Evolutionary conservation across 345 rosid species (phyloP).

Genomic region (Eucalyptus melliodora): DNA sequence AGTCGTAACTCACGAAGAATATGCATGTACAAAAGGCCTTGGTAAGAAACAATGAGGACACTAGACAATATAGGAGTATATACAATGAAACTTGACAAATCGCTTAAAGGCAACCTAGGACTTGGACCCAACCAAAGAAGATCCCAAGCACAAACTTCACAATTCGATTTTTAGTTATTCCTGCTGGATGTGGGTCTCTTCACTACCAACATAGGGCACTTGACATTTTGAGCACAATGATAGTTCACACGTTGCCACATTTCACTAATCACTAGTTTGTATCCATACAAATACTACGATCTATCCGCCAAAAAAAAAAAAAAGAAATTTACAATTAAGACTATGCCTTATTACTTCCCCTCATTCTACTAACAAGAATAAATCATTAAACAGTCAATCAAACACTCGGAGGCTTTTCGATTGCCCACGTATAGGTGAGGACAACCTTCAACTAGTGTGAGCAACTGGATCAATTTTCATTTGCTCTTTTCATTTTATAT

Average conservation of each 20-base stretch:
- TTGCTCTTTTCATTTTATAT: no score
- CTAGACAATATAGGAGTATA: not conserved
- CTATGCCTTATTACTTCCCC: not conserved
- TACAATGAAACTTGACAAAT: not conserved
- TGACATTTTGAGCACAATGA: slow-evolving; percentile 39
- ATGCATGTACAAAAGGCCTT: fast-evolving
- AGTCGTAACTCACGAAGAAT: not conserved
- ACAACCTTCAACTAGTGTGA: not conserved
- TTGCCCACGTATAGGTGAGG: not conserved
- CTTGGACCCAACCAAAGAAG: not conserved
- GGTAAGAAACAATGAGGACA: not conserved
- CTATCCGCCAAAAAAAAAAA: fast-evolving
- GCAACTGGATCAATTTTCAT: fast-evolving
- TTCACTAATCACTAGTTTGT: not conserved
- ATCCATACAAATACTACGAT: not conserved
- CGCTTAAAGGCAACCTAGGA: not conserved
- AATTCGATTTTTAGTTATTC: not conserved
- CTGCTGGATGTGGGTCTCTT: slow-evolving; percentile 29
- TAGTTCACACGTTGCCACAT: slow-evolving; percentile 28
- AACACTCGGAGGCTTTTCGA: not conserved
- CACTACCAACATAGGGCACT: slow-evolving; percentile 39
- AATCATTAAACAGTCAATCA: not conserved
- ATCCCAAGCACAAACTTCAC: not conserved
- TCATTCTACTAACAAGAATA: fast-evolving
- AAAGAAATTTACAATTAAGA: not conserved